phyloP scores from a whole-genome alignment of 768 basidiomycete genomes.

The Hypholoma sublateritium region DNA sequence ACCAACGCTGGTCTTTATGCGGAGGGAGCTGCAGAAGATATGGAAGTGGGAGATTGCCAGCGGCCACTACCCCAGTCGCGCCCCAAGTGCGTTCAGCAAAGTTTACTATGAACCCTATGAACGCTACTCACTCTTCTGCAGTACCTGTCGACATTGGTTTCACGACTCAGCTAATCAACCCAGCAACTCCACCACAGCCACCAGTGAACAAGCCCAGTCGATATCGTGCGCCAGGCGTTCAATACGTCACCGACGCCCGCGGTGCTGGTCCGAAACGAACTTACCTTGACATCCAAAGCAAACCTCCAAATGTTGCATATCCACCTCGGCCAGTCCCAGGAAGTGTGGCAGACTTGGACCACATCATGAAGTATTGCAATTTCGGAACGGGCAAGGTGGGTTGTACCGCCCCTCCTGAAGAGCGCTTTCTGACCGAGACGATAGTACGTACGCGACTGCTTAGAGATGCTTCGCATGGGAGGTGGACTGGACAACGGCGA shows the following conservation, averaged over 20 bases:
- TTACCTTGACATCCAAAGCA: slow-evolving; percentile 68
- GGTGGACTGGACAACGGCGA: slow-evolving; percentile 80
- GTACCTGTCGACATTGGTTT: slow-evolving; percentile 68
- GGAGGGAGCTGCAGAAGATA: slow-evolving; percentile 76
- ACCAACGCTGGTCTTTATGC: slow-evolving; percentile 68
- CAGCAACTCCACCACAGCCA: slow-evolving; percentile 58
- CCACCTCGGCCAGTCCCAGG: slow-evolving; percentile 82
- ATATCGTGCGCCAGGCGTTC: slow-evolving; percentile 44
- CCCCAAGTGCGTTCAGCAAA: slow-evolving; percentile 52
- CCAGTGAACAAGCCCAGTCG: slow-evolving; percentile 46
- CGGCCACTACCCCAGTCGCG: slow-evolving; percentile 82
- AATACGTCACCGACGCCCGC: slow-evolving; percentile 46
- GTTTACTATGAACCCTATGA: not conserved
- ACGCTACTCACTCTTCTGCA: slow-evolving; percentile 22
- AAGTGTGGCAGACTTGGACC: slow-evolving; percentile 86
- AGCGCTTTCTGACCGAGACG: not conserved
- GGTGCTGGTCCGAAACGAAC: slow-evolving; percentile 75
- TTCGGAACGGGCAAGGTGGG: slow-evolving; percentile 70
- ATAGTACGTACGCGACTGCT: slow-evolving; percentile 93
- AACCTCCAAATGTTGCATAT: slow-evolving; percentile 65
- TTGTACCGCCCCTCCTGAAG: not conserved
- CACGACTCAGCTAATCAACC: slow-evolving; percentile 56
- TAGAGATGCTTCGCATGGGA: slow-evolving; percentile 86
- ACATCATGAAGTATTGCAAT: slow-evolving; percentile 84
- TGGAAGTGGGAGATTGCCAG: slow-evolving; percentile 94